Evolutionary conservation across 1,284 basidiomycete genomes (phyloP), one percentile per base, ranked within the genome.

Genomic region (Violaceomyces palustris): DNA sequence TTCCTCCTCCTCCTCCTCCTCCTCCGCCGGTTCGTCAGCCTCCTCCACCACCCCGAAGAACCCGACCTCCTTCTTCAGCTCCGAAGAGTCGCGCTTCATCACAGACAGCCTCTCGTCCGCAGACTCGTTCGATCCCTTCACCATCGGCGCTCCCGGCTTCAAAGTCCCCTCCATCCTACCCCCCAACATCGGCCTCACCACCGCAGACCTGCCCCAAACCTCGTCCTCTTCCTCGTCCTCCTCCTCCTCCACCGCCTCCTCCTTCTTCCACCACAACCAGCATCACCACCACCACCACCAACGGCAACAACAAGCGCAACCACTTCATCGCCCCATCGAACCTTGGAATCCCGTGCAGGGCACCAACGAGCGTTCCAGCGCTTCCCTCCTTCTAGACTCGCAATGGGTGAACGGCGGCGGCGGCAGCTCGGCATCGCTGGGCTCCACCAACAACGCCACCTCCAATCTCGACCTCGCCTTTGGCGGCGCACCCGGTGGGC

Each of bases 61-160:
- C 9, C 50, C 48, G 6, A 32, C 28, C 24, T 59, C 59, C 4
- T 53, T 67, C 19, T 67, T 67, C 57, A 58, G 49, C 39, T 39
- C 45, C 1, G 62, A 65, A 39, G 65, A 67, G 49, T 47, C 60
- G 35, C 55, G 51, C 19, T 67, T 67, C 47, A 60, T 67, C 42
- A 53, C 45, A 17, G 65, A 66, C 34, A 57, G 52, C n/a, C 48
- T 67, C 17, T 45, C 48, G 1, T 61, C 53, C 1, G 61, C 57
- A 2, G 61, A 66, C 15, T 50, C 46, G 10, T 67, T 67, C 28
- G 65, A 67, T 33, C 65, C 65, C 14, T 67, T 67, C 46, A 63
- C 53, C 24, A 45, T 64, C 28, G 61, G 64, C 18, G 60, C 62
- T 9, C 62, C 60, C 12, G 61, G 61, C 31, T 66, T 67, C 53